Base-by-base conservation (phyloP, 305 asterid genomes). In the Striga hermonthica region DNA sequence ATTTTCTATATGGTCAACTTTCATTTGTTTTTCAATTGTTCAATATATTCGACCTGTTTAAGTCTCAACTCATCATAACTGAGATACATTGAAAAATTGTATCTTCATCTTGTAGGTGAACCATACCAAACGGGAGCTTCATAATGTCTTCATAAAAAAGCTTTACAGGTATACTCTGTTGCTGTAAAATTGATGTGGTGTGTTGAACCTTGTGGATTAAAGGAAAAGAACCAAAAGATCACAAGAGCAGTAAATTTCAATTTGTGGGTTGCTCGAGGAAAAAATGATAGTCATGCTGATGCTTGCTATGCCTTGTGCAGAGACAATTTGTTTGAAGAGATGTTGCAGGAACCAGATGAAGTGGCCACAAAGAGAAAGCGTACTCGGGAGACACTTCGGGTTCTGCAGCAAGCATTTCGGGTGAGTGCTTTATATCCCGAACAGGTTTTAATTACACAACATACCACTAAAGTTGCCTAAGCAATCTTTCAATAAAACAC, bases 311-410 rank as follows among this genome's bases (percentile, higher is more conserved):
- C 35, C 57, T 72, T 78, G 64, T 48, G 65, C 85, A 94, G 99
- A 74, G 99, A 93, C 76, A 82, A 88, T 74, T 70, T 93, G 79
- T 86, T 93, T 41, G 99, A 88, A 75, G 97, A 93, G 74, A 86
- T 93, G 92, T 73, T 93, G 78, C 97, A 90, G 79, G 99, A 93
- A 82, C 99, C 97, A 57, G 95, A 85, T 65, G 99, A 90, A 83
- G 73, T 93, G 67, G 81, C 97, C 44, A 68, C 75, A 59, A 93
- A 84, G 82, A 84, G 99, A 77, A 93, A 90, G 79, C 96, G 88
- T 60, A 84, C 96, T 38, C 84, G 96, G 11, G 97, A 93, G 60
- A 85, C 83, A 41, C 97, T 93, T 47, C 84, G 86, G 41, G 85
- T 85, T 71, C 89, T 90, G 62, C 97, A 90, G 74, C 95, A 90